Evolutionary conservation across 345 rosid species (phyloP), one percentile per base, ranked within the genome.

Genomic region (Boechera stricta): DNA sequence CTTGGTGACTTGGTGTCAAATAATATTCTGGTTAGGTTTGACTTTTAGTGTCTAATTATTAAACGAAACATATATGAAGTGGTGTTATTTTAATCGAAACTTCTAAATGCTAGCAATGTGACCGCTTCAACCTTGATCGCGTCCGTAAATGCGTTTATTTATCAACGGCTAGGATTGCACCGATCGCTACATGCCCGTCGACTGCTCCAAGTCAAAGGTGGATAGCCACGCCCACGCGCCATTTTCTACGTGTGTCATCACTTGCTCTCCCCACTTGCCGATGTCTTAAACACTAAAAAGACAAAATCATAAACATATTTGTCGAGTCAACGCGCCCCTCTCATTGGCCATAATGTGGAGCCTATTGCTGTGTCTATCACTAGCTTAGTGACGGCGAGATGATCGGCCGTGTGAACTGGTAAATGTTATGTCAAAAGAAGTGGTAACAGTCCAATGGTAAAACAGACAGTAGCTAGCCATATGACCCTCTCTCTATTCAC

Each of bases 1-100:
- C 55, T 12, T 67, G 79, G 62, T 68, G 63, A 49, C 55, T 12
- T 67, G 79, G 62, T 68, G 63, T 54, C 57, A 57, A 57, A 47
- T 35, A 10, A 67, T 55, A 42, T 47, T 38, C 48, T 21, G 21
- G 67, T 71, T 71, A 64, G 76, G 55, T 38, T 71, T 71, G 76
- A 71, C 64, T 62, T 54, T 38, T 2, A 31, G 7, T n/a, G 10
- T 5, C 5, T 11, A 2, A 61, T 54, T 42, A 54, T 39, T n/a
- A 35, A 13, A 45, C 15, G 52, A 12, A 70, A 57, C n/a, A 28
- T 21, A 49, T 38, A 49, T 33, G 28, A 71, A 71, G 38, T 71
- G 65, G 65, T 70, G n/a, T 44, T 70, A 57, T 70, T 67, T n/a
- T 48, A 58, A 28, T 67, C 32, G 28, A 58, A 48, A 32, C 71